phyloP scores from a whole-genome alignment of 2,329 filamentous ascomycete genomes.

The Arthrinium phaeospermum region DNA sequence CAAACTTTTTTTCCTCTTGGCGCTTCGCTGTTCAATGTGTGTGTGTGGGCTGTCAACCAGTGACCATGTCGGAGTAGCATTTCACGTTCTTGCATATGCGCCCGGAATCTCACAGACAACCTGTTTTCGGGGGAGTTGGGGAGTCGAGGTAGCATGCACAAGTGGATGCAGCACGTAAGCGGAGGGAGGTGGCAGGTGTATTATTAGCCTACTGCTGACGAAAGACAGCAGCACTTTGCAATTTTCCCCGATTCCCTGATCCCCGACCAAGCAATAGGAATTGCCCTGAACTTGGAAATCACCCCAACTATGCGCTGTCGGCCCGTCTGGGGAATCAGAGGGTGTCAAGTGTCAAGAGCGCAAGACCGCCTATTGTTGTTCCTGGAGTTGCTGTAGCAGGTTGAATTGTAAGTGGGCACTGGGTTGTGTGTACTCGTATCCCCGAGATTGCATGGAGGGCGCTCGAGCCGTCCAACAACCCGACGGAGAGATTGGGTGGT shows the following conservation, averaged over 20 bases:
- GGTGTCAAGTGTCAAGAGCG: too few species aligned
- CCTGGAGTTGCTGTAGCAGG: conserved; percentile 2
- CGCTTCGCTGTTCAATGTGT: not conserved
- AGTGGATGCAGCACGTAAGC: not conserved
- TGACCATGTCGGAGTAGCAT: not conserved
- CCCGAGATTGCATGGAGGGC: not conserved
- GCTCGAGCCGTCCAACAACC: not conserved
- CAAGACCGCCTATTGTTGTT: not conserved
- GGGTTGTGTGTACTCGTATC: not conserved
- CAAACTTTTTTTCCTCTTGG: not conserved
- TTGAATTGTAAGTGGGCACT: not conserved
- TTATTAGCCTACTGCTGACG: not conserved
- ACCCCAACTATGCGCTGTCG: conserved; percentile 5
- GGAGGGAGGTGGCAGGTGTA: not conserved
- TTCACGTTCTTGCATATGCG: not conserved
- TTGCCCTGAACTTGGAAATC: not conserved
- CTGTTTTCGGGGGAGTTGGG: not conserved
- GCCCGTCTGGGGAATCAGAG: not conserved
- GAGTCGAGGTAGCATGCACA: not conserved
- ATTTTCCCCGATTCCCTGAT: not conserved
- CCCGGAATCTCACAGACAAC: not conserved
- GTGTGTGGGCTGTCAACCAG: not conserved
- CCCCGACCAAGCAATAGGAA: not conserved
- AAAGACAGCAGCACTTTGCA: not conserved
- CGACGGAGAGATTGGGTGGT: not conserved